Conservation (phyloP, 2,329 filamentous ascomycete genomes). For the Neocucurbitaria cava region DNA sequence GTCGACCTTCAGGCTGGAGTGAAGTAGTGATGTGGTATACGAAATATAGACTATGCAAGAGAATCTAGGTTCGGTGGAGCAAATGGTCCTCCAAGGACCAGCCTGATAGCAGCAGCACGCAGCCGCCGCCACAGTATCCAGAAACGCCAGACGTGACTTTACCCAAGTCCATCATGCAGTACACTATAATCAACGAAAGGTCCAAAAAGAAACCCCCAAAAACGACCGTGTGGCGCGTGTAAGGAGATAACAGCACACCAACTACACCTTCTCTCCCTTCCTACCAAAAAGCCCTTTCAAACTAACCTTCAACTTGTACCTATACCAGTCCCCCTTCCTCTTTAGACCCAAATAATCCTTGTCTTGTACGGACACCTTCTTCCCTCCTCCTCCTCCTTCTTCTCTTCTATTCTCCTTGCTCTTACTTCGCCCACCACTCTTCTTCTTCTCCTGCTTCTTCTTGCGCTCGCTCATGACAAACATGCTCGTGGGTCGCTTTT, state of each 20-base stretch:
- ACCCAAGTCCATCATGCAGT: not conserved
- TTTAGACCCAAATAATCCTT: conserved; percentile 9
- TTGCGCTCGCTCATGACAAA: conserved; percentile 43
- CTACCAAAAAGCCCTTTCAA: conserved; percentile 16
- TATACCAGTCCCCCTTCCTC: conserved; percentile 20
- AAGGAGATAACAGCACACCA: not conserved
- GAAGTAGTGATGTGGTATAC: not conserved
- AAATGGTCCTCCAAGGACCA: not conserved
- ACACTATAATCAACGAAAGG: too few species aligned
- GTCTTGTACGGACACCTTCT: conserved; percentile 14
- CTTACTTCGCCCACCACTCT: conserved; percentile 34
- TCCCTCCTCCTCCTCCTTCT: conserved; percentile 22
- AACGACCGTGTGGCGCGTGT: not conserved
- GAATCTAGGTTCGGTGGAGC: not conserved
- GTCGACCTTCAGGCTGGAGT: too few species aligned
- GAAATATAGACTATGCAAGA: not conserved
- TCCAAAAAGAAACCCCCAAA: not conserved
- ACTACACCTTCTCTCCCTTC: conserved; percentile 14
- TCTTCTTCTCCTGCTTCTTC: conserved; percentile 36
- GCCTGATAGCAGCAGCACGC: not conserved
- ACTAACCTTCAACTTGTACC: conserved; percentile 21
- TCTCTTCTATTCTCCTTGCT: conserved; percentile 31
- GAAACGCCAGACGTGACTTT: conserved; percentile 1
- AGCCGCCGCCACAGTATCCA: not conserved
- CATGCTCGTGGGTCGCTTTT: conserved; percentile 42